Percentiles rank a stretch among this genome's conserved stretches.
Evolutionary conservation across 768 basidiomycete genomes (phyloP).

Genomic region (Suillus fuscotomentosus): DNA sequence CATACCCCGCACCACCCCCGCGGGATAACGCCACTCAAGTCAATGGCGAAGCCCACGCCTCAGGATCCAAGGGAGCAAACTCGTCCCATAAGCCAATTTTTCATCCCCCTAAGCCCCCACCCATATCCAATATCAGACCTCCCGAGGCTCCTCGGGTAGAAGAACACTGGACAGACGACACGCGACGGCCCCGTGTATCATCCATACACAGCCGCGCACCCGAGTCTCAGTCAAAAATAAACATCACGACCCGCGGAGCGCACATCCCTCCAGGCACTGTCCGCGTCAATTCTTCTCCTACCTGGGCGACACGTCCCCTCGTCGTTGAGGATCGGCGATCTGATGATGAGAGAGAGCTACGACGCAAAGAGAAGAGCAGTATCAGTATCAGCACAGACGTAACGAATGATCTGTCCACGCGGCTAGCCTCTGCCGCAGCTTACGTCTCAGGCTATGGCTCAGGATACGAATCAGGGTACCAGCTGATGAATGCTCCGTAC

Average conservation of each 20-base stretch:
- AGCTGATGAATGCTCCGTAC: conserved; percentile 20
- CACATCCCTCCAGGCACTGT: conserved; percentile 33
- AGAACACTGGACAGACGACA: conserved; percentile 19
- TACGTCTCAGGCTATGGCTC: conserved; percentile 34
- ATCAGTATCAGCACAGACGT: neutral
- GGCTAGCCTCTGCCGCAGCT: conserved; percentile 34
- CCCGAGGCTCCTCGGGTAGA: conserved; percentile 22
- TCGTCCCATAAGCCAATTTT: conserved; percentile 14
- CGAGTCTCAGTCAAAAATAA: conserved; percentile 9
- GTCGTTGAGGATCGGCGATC: conserved; percentile 29
- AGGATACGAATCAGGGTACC: conserved; percentile 33
- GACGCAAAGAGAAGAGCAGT: conserved; percentile 11
- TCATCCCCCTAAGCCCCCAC: conserved; percentile 15
- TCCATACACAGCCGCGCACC: conserved; percentile 11
- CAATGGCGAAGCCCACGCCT: conserved; percentile 13
- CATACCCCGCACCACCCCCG: conserved; percentile 28
- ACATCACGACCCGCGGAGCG: conserved; percentile 14
- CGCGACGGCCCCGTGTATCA: conserved; percentile 12
- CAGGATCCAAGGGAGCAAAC: conserved; percentile 8
- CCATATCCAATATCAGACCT: conserved; percentile 20
- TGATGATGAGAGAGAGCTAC: conserved; percentile 27
- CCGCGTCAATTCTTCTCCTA: conserved; percentile 31
- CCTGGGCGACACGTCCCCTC: conserved; percentile 28
- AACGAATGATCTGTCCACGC: conserved; percentile 12
- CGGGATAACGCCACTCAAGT: conserved; percentile 12